phyloP scores from a whole-genome alignment of 192 early-diverging fungal genomes.

The Allomyces macrogynus region DNA sequence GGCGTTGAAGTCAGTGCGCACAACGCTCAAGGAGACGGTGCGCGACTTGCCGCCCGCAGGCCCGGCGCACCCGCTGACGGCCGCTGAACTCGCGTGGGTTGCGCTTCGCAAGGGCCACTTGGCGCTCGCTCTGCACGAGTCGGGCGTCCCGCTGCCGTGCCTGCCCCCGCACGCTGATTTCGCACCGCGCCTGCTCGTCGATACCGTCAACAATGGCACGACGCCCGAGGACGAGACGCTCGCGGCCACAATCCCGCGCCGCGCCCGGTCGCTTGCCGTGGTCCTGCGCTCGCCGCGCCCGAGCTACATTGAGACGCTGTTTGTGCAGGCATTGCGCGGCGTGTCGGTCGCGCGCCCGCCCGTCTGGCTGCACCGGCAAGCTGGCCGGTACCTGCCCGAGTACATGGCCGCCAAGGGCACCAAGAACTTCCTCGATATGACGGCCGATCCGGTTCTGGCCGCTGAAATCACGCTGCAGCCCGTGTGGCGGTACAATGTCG shows the following conservation, averaged over 20 bases:
- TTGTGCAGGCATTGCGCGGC: constrained; percentile 10
- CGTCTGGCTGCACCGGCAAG: constrained; percentile 99
- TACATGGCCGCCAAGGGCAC: constrained; percentile 36
- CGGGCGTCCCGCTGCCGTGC: not conserved
- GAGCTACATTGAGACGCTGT: not conserved
- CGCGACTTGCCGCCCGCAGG: not conserved
- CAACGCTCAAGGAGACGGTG: not conserved
- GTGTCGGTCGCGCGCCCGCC: constrained; percentile 52
- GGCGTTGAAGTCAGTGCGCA: no score
- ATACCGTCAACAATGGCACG: not conserved
- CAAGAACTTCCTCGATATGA: constrained; percentile 85
- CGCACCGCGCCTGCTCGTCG: not conserved
- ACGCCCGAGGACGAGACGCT: not conserved
- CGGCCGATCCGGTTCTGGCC: constrained; percentile 76
- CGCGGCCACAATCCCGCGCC: not conserved
- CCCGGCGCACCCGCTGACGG: not conserved
- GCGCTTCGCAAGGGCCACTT: not conserved
- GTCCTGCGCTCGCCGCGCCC: not conserved
- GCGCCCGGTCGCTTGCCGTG: not conserved
- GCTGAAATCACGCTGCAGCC: constrained; percentile 93
- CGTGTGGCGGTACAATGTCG: constrained; percentile 75
- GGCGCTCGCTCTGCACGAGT: not conserved
- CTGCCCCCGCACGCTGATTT: not conserved
- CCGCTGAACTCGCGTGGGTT: not conserved
- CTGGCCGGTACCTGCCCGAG: constrained; percentile 80